Conservation (phyloP, 2,329 filamentous ascomycete species). For the Claviceps pazoutovae region DNA sequence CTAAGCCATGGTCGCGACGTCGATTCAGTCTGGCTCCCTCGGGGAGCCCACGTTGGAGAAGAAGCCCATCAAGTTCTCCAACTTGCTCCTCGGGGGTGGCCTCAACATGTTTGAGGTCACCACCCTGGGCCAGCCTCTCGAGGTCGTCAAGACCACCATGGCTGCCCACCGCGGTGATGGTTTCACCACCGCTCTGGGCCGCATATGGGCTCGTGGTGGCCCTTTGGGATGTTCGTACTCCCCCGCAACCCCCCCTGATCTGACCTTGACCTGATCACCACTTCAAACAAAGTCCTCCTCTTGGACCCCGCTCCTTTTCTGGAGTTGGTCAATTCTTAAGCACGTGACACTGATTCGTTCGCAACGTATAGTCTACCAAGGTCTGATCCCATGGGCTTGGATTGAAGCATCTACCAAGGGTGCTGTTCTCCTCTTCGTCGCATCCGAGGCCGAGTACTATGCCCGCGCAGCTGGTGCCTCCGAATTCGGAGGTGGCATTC, state of each 20-base stretch:
- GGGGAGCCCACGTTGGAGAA: slow-evolving; percentile 61
- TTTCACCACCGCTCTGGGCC: slow-evolving; percentile 65
- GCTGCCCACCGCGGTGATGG: slow-evolving; percentile 86
- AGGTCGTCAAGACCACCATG: slow-evolving; percentile 99
- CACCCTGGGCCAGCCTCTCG: slow-evolving; percentile 63
- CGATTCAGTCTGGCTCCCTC: slow-evolving; percentile 37
- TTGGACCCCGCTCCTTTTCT: not conserved
- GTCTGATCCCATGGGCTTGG: slow-evolving; percentile 99
- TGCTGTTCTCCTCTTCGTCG: slow-evolving; percentile 96
- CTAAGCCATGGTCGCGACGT: slow-evolving; percentile 48
- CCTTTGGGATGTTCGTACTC: slow-evolving; percentile 71
- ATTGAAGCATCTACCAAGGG: slow-evolving; percentile 99
- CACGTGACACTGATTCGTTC: not conserved
- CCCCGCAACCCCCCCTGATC: too few relatives aligned
- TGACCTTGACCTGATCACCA: not conserved
- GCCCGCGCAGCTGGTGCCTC: slow-evolving; percentile 69
- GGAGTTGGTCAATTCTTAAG: too few relatives aligned
- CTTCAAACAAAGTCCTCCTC: not conserved
- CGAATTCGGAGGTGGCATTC: slow-evolving; percentile 80
- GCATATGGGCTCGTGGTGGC: slow-evolving; percentile 91
- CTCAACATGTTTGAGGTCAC: slow-evolving; percentile 90
- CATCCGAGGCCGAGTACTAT: slow-evolving; percentile 94
- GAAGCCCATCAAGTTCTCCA: slow-evolving; percentile 99
- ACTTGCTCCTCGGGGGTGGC: slow-evolving; percentile 83
- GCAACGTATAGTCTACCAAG: slow-evolving; percentile 91